phyloP scores from a whole-genome alignment of 2,329 filamentous ascomycete species.

The Paramyrothecium roridum region DNA sequence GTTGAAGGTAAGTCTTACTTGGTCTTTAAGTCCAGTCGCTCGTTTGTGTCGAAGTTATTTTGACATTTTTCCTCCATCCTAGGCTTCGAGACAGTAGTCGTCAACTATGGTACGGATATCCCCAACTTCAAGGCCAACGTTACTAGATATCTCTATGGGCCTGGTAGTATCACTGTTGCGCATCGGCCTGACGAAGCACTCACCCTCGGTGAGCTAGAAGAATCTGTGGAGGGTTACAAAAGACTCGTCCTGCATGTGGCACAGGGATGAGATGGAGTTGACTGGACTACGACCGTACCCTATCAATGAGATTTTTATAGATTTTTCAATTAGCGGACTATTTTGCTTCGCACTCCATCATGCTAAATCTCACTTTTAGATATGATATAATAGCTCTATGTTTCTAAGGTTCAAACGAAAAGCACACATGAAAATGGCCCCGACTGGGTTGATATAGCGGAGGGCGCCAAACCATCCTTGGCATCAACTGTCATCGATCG shows the following conservation, averaged over 20 bases:
- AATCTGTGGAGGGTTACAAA: conserved; percentile 76
- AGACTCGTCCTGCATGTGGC: conserved; percentile 59
- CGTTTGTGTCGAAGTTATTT: not conserved
- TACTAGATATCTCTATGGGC: conserved; percentile 64
- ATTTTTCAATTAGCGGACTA: too few species aligned
- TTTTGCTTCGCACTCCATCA: too few species aligned
- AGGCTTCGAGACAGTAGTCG: conserved; percentile 78
- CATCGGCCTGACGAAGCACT: conserved; percentile 82
- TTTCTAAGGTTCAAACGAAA: too few species aligned
- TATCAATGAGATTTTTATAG: too few species aligned
- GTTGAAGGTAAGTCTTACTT: not conserved
- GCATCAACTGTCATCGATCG: too few species aligned
- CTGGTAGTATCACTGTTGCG: conserved; percentile 77
- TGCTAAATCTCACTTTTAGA: too few species aligned
- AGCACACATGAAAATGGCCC: too few species aligned
- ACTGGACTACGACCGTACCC: not conserved
- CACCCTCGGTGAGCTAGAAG: conserved; percentile 70
- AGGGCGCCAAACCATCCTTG: too few species aligned
- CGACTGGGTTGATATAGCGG: too few species aligned
- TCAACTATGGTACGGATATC: conserved; percentile 94
- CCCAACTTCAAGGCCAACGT: conserved; percentile 70
- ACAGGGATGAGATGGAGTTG: conserved; percentile 24
- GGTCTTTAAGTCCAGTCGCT: not conserved
- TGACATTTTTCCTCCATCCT: not conserved
- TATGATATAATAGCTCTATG: too few species aligned